Evolutionary conservation across 192 early-diverging fungal species (phyloP).

Genomic region (Entomortierella beljakovae): DNA sequence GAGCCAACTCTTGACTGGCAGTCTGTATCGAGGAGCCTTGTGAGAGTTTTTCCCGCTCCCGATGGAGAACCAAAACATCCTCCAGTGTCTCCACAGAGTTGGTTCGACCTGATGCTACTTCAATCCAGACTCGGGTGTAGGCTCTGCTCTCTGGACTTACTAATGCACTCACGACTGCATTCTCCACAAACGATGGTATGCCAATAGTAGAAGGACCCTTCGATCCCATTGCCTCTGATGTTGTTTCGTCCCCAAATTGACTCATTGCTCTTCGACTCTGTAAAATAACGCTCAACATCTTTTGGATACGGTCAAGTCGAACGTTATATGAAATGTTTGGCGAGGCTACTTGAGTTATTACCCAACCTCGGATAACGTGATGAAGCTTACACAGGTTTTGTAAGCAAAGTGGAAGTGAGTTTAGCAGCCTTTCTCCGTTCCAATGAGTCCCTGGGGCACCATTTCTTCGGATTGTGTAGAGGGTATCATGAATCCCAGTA

Average conservation of each 20-base stretch:
- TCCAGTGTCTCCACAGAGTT: constrained; percentile 70
- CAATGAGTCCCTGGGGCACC: constrained; percentile 60
- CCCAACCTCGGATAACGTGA: constrained; percentile 75
- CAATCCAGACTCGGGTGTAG: constrained; percentile 73
- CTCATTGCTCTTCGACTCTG: constrained; percentile 60
- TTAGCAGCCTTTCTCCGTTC: constrained; percentile 64
- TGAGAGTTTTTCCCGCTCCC: not conserved
- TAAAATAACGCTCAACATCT: constrained; percentile 68
- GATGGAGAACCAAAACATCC: constrained; percentile 25
- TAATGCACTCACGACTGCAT: constrained; percentile 73
- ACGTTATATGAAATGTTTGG: constrained; percentile 57
- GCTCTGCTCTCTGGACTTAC: constrained; percentile 77
- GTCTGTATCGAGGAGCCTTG: not conserved
- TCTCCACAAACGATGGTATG: constrained; percentile 79
- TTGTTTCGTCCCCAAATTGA: constrained; percentile 18
- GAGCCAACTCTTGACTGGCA: constrained; percentile 60
- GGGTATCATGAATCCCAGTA: constrained; percentile 72
- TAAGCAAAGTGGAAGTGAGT: constrained; percentile 72
- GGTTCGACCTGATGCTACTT: constrained; percentile 62
- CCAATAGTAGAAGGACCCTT: not conserved
- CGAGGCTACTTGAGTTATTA: constrained; percentile 68
- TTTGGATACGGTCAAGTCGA: constrained; percentile 69
- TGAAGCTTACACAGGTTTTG: constrained; percentile 75
- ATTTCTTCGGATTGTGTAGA: constrained; percentile 63
- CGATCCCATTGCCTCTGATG: not conserved